Percentiles rank a stretch among this genome's conserved stretches.
These are phyloP conservation scores for Solanum ahanhuiri DNA, from an alignment of 257 asterid species.

Conservation along the genomic window DNA sequence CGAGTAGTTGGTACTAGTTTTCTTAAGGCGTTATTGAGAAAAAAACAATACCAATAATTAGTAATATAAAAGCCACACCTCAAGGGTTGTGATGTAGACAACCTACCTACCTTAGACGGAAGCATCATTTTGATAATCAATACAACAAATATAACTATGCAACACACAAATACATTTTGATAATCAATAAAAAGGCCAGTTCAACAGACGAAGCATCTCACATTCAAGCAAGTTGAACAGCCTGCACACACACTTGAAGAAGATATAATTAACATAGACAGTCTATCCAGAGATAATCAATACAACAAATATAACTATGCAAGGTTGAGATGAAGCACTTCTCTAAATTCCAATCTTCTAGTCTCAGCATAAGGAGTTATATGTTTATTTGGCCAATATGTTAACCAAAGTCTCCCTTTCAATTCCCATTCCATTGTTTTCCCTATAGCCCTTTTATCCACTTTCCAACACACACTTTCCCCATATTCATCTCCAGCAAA, in stretches of 20 bases:
- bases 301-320: too few relatives aligned
- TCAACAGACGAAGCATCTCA: not conserved
- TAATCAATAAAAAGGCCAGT: not conserved
- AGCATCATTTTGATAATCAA: not conserved
- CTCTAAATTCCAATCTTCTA: constrained; percentile 58
- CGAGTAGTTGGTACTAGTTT: not conserved
- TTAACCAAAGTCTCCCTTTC: constrained; percentile 73
- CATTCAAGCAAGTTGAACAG: not conserved
- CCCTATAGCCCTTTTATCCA: constrained; percentile 48
- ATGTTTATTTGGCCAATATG: constrained; percentile 85
- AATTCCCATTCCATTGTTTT: constrained; percentile 75
- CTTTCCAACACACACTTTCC: constrained; percentile 69
- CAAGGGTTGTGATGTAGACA: too few relatives aligned
- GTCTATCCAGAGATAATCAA: too few relatives aligned
- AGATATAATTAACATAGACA: not conserved
- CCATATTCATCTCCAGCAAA: constrained; percentile 92
- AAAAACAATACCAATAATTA: too few relatives aligned
- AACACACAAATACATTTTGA: not conserved
- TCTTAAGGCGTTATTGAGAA: not conserved
- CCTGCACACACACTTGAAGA: not conserved
- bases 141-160: not conserved
- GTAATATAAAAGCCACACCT: not conserved
- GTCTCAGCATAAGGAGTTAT: constrained; percentile 61
- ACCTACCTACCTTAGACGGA: too few relatives aligned
- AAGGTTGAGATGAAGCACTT: constrained; percentile 37